Evolutionary conservation across 2,329 filamentous ascomycete genomes (phyloP).

Genomic region (Byssoonygena ceratinophila): DNA sequence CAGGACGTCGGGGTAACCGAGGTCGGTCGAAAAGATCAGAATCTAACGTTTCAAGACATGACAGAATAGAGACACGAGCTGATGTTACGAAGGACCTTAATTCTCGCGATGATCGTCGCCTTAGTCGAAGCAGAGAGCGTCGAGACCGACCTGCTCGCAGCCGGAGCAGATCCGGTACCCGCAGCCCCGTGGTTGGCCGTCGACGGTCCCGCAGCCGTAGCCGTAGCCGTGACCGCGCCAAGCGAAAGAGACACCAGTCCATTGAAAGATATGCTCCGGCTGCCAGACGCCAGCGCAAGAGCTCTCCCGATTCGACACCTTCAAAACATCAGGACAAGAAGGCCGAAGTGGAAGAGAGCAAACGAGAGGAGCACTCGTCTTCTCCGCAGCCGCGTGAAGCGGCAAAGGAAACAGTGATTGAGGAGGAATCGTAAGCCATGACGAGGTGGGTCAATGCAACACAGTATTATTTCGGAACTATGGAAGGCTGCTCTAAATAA

Average conservation of each 20-base stretch:
- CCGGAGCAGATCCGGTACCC: slow-evolving; percentile 21
- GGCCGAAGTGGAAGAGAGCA: slow-evolving; percentile 30
- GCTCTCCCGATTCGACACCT: slow-evolving; percentile 34
- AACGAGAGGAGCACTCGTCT: slow-evolving; percentile 20
- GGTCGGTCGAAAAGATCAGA: slow-evolving; percentile 37
- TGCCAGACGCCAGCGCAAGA: slow-evolving; percentile 33
- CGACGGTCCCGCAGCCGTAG: slow-evolving; percentile 25
- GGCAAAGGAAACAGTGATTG: slow-evolving; percentile 5
- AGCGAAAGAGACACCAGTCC: slow-evolving; percentile 37
- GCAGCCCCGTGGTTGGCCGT: slow-evolving; percentile 26
- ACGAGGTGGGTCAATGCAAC: slow-evolving; percentile 26
- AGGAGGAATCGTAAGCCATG: slow-evolving; percentile 14
- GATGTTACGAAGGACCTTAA: slow-evolving; percentile 41
- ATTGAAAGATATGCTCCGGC: slow-evolving; percentile 37
- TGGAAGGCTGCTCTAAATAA: not conserved
- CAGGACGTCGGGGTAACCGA: slow-evolving; percentile 20
- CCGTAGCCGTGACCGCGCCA: slow-evolving; percentile 22
- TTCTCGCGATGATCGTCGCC: slow-evolving; percentile 33
- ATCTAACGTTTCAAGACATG: slow-evolving; percentile 34
- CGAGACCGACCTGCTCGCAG: slow-evolving; percentile 22
- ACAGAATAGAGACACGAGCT: slow-evolving; percentile 38
- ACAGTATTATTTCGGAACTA: not conserved
- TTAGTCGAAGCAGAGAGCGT: slow-evolving; percentile 32
- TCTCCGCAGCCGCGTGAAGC: slow-evolving; percentile 18
- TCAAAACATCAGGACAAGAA: slow-evolving; percentile 35